Base-by-base conservation (phyloP, 2,329 filamentous ascomycete species). In the Colletotrichum orbiculare region DNA sequence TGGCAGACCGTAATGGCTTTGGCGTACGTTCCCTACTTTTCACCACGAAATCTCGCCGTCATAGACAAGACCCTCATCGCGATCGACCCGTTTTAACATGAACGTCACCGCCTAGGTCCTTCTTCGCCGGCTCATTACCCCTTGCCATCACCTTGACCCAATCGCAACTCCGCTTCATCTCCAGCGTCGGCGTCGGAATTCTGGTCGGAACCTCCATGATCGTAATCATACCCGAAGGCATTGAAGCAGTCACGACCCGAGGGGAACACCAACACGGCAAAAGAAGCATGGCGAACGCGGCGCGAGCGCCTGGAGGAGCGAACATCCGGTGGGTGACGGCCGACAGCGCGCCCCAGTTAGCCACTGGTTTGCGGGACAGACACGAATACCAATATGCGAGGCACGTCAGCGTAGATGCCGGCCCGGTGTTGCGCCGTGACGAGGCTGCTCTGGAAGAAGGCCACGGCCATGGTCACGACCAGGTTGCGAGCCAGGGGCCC, bases 141-240 rank as follows among this genome's bases (percentile, higher is more conserved):
- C 84, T 99, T 54, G 94, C 93, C 63, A 92, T 99, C 83, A 88
- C 90, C 62, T 86, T 99, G 34, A 95, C 94, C 37, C 89, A 91
- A 66, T 92, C 93, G 47, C 93, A 97, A 77, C 82, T 98, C 62
- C 91, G 95, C 74, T 82, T 97, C 54, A 92, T 98, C 75, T 96
- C 95, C 25, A 94, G 94, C 62, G 87, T 98, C 75, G 96, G 96
- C 57, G 93, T 97, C 77, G 96, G 96, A 48, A 91, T 99, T 55
- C 83, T 99, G 8, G 94, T 99, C 13, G 96, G 96, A 41, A 98
- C 96, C 35, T 95, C 95, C 1, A 85, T 99, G 69, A 95, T 98
- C 69, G 94, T 99, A 38, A 98, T 99, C 74, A 97, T 99, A 72
- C 96, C 96, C 1, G 96, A 99, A 78, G 96, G 96, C 42, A 90